Evolutionary conservation across 2,329 filamentous ascomycete genomes (phyloP).

Genomic region (Neonectria ditissima): DNA sequence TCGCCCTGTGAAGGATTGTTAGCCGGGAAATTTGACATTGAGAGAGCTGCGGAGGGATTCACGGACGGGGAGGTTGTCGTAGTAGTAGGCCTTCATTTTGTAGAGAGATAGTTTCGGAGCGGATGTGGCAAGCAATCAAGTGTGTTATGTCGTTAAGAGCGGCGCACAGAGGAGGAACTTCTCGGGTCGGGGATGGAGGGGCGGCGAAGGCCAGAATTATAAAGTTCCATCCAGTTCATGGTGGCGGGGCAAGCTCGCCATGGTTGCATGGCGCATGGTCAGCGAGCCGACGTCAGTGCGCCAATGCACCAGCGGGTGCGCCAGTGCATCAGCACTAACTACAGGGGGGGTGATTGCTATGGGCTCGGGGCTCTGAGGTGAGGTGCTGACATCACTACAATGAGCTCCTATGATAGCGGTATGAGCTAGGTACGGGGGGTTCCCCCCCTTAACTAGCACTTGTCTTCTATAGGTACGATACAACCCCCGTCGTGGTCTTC

Average conservation of each 20-base stretch:
- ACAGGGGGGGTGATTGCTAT: conserved; percentile 17
- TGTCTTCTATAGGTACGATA: no score
- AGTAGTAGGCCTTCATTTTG: conserved; percentile 69
- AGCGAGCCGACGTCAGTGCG: conserved; percentile 43
- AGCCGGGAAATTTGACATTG: conserved; percentile 1
- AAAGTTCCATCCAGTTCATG: conserved; percentile 27
- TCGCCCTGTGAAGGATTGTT: conserved; percentile 74
- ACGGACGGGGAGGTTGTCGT: conserved; percentile 66
- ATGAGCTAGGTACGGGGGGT: no score
- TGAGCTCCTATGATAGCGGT: not conserved
- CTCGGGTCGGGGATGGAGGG: conserved; percentile 16
- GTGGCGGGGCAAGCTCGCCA: conserved; percentile 38
- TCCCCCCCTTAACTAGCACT: not conserved
- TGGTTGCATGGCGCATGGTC: conserved; percentile 10
- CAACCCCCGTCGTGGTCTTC: not conserved
- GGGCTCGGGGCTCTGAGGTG: not conserved
- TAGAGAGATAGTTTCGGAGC: not conserved
- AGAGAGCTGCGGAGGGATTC: conserved; percentile 13
- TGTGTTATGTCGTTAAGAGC: not conserved
- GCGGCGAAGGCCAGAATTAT: conserved; percentile 14
- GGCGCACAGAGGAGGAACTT: not conserved
- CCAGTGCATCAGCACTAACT: conserved; percentile 34
- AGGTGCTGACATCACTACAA: conserved; percentile 33
- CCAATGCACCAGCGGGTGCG: conserved; percentile 29
- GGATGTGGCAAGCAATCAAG: not conserved